These are phyloP conservation scores for Leucocoprinus sp. DNA, from an alignment of 768 basidiomycete genomes.

Conservation along the genomic window DNA sequence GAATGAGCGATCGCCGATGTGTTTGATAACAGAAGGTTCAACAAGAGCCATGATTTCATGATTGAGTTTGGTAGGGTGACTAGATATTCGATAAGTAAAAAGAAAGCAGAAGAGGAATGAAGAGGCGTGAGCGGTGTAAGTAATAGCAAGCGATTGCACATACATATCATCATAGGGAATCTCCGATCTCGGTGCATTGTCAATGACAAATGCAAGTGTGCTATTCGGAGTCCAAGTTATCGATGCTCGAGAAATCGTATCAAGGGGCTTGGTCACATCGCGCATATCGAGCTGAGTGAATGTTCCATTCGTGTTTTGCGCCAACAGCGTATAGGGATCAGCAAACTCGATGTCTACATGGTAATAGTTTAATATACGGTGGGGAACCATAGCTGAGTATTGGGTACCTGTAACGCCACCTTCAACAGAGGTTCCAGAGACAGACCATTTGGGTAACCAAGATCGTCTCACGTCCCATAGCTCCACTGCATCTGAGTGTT, in stretches of 20 bases:
- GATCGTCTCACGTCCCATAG: slow-evolving; percentile 82
- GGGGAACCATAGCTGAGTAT: no score
- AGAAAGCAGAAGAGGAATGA: not conserved
- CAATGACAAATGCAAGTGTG: slow-evolving; percentile 58
- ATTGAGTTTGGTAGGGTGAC: slow-evolving; percentile 28
- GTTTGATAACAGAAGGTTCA: slow-evolving; percentile 35
- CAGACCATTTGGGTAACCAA: slow-evolving; percentile 78
- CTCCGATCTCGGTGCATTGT: slow-evolving; percentile 46
- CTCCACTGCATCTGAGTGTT: slow-evolving; percentile 48
- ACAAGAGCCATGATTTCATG: slow-evolving; percentile 22
- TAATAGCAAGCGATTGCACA: no score
- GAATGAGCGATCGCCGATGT: slow-evolving; percentile 48
- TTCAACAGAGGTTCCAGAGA: slow-evolving; percentile 55
- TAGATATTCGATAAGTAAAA: slow-evolving; percentile 15
- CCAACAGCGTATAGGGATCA: slow-evolving; percentile 65
- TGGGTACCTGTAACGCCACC: slow-evolving; percentile 64
- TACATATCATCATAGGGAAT: slow-evolving; percentile 79
- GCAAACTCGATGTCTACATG: slow-evolving; percentile 67
- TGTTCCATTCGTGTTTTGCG: slow-evolving; percentile 64
- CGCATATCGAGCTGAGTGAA: slow-evolving; percentile 77
- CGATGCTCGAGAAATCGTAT: slow-evolving; percentile 55
- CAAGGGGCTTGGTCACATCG: slow-evolving; percentile 53
- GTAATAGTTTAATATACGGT: not conserved
- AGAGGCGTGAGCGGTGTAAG: no score
- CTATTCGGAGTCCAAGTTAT: slow-evolving; percentile 62